Percentiles rank a stretch among this genome's conserved stretches.
phyloP scores from a whole-genome alignment of 345 rosid genomes.

The Raphanus sativus region DNA sequence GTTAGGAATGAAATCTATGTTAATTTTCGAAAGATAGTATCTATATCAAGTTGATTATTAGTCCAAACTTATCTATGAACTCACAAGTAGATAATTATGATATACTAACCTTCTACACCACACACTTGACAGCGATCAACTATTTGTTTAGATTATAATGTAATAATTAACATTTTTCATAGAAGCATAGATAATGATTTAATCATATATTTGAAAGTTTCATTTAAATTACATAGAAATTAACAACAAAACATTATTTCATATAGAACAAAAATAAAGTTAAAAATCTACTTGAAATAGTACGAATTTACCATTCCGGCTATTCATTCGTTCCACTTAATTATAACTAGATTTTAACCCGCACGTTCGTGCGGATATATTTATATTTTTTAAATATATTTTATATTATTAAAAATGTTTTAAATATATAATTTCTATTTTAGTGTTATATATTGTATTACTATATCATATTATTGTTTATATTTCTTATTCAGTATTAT shows the following conservation, averaged over 20 bases:
- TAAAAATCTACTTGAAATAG: constrained; percentile 8
- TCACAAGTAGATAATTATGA: not conserved
- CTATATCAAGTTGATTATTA: too few relatives aligned
- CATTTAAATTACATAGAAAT: not conserved
- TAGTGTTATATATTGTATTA: too few relatives aligned
- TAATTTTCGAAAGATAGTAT: too few relatives aligned
- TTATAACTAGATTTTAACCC: too few relatives aligned
- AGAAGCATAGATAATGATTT: not conserved
- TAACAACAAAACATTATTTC: not conserved
- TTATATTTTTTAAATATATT: too few relatives aligned
- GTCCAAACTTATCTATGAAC: not conserved
- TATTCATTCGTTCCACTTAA: constrained; percentile 13
- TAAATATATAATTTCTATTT: too few relatives aligned
- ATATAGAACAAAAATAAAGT: constrained; percentile 9
- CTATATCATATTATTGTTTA: too few relatives aligned
- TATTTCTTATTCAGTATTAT: too few relatives aligned
- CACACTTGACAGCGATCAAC: not conserved
- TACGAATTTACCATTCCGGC: constrained; percentile 10
- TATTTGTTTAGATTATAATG: not conserved
- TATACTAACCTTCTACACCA: not conserved
- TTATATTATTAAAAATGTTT: too few relatives aligned
- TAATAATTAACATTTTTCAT: not conserved
- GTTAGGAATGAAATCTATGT: too few relatives aligned
- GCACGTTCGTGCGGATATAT: too few relatives aligned
- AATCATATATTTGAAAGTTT: not conserved